Conservation (phyloP, 1,284 basidiomycete genomes). For the Cryptococcus jaspeensis region DNA sequence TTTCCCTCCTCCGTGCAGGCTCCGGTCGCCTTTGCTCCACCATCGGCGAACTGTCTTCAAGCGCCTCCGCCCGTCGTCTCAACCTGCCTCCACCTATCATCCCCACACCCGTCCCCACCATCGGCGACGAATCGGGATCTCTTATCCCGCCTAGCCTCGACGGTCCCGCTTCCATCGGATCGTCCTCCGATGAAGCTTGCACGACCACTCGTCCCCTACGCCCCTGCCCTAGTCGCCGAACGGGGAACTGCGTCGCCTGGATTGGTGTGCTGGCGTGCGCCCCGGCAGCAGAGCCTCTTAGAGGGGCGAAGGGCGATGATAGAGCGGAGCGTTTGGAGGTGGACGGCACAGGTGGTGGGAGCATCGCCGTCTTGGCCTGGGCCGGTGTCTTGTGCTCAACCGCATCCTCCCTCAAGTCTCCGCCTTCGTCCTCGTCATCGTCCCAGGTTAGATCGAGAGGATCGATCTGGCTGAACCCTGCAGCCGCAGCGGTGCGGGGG, state of each 20-base stretch:
- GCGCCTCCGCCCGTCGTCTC: neutral
- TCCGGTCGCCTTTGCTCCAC: neutral
- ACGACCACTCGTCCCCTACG: constrained; percentile 6
- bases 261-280: constrained; percentile 6
- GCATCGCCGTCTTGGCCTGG: constrained; percentile 4
- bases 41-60: neutral
- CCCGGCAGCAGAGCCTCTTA: neutral
- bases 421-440: constrained; percentile 18
- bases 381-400: too few relatives aligned
- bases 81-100: neutral
- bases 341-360: constrained; percentile 16
- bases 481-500: constrained; percentile 37
- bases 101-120: neutral
- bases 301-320: constrained; percentile 1
- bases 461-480: constrained; percentile 45
- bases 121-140: constrained; percentile 14
- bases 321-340: neutral
- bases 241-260: constrained; percentile 12
- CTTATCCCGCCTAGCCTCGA: neutral
- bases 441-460: constrained; percentile 36
- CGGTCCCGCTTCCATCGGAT: neutral
- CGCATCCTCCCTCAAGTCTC: too few relatives aligned
- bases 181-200: constrained; percentile 5
- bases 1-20: neutral
- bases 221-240: constrained; percentile 12